A percentile compares a stretch with the other conserved stretches of the same genome.
Evolutionary conservation across 2,329 filamentous ascomycete species (phyloP).

Genomic region (Colletotrichum karsti): DNA sequence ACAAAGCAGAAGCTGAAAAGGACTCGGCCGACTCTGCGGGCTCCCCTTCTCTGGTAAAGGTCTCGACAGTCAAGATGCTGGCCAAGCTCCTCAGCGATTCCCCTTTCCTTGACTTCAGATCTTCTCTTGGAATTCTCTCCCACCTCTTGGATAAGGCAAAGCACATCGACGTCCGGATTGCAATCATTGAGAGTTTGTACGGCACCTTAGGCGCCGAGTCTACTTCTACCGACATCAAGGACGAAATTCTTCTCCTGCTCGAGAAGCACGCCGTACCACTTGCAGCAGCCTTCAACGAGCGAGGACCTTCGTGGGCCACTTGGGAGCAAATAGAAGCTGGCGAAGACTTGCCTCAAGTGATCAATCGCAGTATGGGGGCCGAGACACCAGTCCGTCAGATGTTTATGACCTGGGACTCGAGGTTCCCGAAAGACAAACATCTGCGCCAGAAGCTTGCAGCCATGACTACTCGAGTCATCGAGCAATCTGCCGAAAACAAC

Average conservation of each 20-base stretch:
- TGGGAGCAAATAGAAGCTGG: background rate
- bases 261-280: background rate
- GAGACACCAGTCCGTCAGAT: background rate
- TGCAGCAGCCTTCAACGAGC: background rate
- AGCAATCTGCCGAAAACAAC: background rate
- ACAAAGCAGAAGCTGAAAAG: background rate
- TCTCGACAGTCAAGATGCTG: constrained; percentile 15
- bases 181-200: constrained; percentile 4
- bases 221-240: background rate
- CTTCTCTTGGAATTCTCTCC: background rate
- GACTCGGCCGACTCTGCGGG: background rate
- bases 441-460: background rate
- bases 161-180: constrained; percentile 7
- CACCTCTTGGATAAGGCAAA: background rate
- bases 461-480: background rate
- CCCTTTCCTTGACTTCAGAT: background rate
- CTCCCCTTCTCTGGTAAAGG: background rate
- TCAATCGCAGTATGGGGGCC: no score
- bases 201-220: background rate
- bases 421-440: background rate
- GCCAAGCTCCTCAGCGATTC: constrained; percentile 6
- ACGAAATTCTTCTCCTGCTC: background rate
- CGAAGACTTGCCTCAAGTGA: background rate
- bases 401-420: background rate
- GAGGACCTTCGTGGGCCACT: background rate